Percentiles rank a stretch among this genome's conserved stretches.
Conservation (phyloP, 1,284 basidiomycete species). For the Sanghuangporus sanghuang region DNA sequence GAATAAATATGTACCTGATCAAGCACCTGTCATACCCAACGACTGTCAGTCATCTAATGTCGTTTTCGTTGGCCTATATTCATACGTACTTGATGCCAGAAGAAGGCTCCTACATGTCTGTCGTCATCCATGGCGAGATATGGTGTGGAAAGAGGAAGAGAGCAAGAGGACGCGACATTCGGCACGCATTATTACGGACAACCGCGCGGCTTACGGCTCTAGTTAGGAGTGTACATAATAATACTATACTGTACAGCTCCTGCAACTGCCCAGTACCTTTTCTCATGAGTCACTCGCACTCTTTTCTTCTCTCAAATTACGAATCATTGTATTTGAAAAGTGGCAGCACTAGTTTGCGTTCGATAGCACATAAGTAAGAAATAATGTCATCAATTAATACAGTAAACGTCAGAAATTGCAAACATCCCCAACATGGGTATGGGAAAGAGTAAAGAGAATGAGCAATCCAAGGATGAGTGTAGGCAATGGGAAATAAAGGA, state of each 20-base stretch:
- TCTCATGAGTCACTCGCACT: not conserved
- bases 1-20: constrained; percentile 32
- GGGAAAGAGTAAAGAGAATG: constrained; percentile 20
- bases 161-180: not conserved
- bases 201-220: not conserved
- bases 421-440: constrained; percentile 9
- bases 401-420: constrained; percentile 23
- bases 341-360: not conserved
- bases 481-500: constrained; percentile 11
- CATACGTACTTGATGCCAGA: constrained; percentile 40
- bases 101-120: constrained; percentile 32
- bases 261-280: not conserved
- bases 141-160: constrained; percentile 19
- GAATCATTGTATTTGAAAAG: not conserved
- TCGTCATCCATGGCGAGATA: constrained; percentile 27
- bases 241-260: not conserved
- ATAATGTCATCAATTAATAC: constrained; percentile 11
- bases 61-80: constrained; percentile 1
- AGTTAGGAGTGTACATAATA: not conserved
- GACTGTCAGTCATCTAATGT: constrained; percentile 4
- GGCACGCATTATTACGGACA: constrained; percentile 2
- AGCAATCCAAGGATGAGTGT: constrained; percentile 7
- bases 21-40: constrained; percentile 30
- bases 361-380: not conserved
- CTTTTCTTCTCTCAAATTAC: not conserved